Base-by-base conservation (phyloP, 2,329 filamentous ascomycete species). In the Exutisphaerella laricina region DNA sequence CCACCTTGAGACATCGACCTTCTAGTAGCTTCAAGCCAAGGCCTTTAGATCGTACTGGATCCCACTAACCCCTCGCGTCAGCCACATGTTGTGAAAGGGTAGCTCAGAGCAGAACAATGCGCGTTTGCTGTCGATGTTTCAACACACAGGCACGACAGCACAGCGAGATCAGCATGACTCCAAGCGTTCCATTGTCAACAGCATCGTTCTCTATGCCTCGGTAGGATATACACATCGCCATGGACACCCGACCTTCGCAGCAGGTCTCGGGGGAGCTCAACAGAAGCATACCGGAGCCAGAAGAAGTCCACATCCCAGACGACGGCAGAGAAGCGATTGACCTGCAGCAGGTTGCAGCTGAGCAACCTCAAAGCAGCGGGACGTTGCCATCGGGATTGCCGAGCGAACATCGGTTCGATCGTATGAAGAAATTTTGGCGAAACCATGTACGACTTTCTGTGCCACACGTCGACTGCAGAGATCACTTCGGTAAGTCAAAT, bases 401-500 rank as follows among this genome's bases (percentile, higher is more conserved):
- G 5, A 12, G 22, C 16, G 22, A 36, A 7, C 54, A 56, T n/a
- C 69, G 67, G 66, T 64, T 63, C 40, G 56, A 63, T 38, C 53
- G 58, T n/a, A 35, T 69, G 13, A 54, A 55, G 20, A 65, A 56
- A 37, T 71, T 73, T 46, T 79, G 75, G 74, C 60, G 62, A 29
- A 63, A 66, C 18, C 67, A 79, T 46, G 58, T 79, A 36, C 68
- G 64, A 39, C 59, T 77, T 5, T 63, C 68, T 3, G 74, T 79
- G 12, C 69, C 72, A 10, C 70, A 72, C 46, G 65, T 67, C 20
- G 59, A 67, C 35, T 71, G 71, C 51, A 66, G 76, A 59, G 76
- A 80, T 55, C 75, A 79, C 61, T 54, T 80, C 30, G 76, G 77
- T 78, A 67, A 41, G 68, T 52, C 12, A 18, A n/a, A n/a, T n/a